Conservation (phyloP, 2,329 filamentous ascomycete species). For the Sclerotinia glacialis region DNA sequence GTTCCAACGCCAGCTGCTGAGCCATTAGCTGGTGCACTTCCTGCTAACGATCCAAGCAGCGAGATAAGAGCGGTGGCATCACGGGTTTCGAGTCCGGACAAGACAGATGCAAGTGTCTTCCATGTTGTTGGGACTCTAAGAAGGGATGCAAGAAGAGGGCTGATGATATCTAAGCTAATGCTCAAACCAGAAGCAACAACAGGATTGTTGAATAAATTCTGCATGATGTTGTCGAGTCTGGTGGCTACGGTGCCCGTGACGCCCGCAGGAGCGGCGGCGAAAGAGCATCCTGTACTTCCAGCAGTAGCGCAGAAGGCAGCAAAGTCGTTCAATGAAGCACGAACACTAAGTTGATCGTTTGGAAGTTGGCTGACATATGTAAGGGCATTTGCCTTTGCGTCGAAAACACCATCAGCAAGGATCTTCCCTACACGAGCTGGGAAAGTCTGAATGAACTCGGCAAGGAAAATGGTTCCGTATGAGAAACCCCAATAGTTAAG, state of each 20-base stretch:
- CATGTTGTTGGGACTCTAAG: constrained; percentile 19
- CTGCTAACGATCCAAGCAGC: constrained; percentile 1
- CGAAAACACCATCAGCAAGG: constrained; percentile 36
- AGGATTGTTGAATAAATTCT: not conserved
- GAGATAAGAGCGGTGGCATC: constrained; percentile 18
- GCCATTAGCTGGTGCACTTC: not conserved
- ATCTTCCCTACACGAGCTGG: constrained; percentile 44
- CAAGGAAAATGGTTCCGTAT: constrained; percentile 47
- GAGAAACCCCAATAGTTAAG: constrained; percentile 52
- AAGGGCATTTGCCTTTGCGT: constrained; percentile 43
- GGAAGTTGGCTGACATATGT: constrained; percentile 25
- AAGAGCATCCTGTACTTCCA: constrained; percentile 18
- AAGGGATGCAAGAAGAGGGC: not conserved
- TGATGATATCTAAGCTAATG: not conserved
- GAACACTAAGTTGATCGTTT: constrained; percentile 24
- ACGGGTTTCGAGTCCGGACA: constrained; percentile 19
- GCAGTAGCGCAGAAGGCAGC: constrained; percentile 23
- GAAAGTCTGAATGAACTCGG: constrained; percentile 46
- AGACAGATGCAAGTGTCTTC: constrained; percentile 5
- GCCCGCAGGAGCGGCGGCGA: not conserved
- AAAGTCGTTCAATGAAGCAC: constrained; percentile 25
- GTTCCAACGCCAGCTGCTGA: not conserved
- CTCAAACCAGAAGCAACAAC: constrained; percentile 6
- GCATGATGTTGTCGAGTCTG: not conserved
- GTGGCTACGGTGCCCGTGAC: not conserved